Evolutionary conservation across 1,284 basidiomycete species (phyloP).

Genomic region (Cutaneotrichosporon sp.): DNA sequence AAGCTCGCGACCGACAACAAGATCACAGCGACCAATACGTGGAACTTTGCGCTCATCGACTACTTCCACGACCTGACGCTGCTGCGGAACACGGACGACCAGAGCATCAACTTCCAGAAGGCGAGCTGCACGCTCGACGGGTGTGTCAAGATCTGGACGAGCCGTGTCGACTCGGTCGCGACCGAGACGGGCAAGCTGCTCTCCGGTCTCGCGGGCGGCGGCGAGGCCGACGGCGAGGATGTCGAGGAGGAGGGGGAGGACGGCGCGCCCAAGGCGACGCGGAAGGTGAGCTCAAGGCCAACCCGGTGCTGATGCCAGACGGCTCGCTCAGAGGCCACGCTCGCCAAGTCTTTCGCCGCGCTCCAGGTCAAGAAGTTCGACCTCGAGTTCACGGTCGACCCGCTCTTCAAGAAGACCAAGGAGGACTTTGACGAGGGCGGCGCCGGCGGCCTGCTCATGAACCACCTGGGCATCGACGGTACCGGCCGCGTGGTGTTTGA

Average conservation of each 20-base stretch:
- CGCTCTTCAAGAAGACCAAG: conserved; percentile 95
- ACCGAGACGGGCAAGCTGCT: conserved; percentile 96
- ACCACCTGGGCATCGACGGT: conserved; percentile 83
- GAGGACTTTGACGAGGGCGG: conserved; percentile 99
- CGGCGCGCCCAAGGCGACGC: conserved; percentile 32
- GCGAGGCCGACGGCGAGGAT: conserved; percentile 37
- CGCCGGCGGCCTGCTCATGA: conserved; percentile 90
- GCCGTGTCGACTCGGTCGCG: conserved; percentile 93
- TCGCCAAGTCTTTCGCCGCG: conserved; percentile 78
- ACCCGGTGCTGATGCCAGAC: conserved; percentile 50
- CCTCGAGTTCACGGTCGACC: conserved; percentile 93
- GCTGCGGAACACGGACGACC: conserved; percentile 88
- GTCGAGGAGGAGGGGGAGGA: conserved; percentile 58
- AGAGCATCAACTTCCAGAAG: conserved; percentile 93
- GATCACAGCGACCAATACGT: conserved; percentile 98
- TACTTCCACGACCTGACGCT: conserved; percentile 99
- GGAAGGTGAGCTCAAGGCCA: conserved; percentile 37
- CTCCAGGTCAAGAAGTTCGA: conserved; percentile 91
- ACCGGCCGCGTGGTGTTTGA: conserved; percentile 92
- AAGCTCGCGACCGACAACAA: conserved; percentile 99
- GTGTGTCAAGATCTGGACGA: conserved; percentile 99
- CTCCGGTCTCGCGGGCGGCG: conserved; percentile 74
- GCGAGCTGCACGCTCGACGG: conserved; percentile 97
- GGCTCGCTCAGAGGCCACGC: conserved; percentile 71
- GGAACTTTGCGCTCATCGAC: conserved; percentile 97